phyloP scores from a whole-genome alignment of 2,329 filamentous ascomycete genomes.

The Clarireedia paspali region DNA sequence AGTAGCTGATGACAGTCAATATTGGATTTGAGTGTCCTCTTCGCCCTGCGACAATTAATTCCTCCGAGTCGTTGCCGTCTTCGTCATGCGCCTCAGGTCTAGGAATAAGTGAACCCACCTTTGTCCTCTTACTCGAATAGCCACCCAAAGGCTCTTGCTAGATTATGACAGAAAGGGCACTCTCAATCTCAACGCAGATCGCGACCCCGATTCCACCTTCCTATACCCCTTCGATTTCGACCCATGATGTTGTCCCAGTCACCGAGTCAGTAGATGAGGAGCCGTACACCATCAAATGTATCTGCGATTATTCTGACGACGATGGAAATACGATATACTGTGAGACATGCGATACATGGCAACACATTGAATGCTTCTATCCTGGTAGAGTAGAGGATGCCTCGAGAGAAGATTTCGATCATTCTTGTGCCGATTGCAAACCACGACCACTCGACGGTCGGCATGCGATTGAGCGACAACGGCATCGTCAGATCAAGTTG shows the following conservation, averaged over 20 bases:
- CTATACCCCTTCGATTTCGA: slow-evolving; percentile 18
- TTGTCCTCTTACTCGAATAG: slow-evolving; percentile 26
- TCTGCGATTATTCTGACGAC: slow-evolving; percentile 87
- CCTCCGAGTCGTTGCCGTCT: slow-evolving; percentile 29
- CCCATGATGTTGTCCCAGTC: slow-evolving; percentile 23
- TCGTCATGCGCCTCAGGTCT: slow-evolving; percentile 33
- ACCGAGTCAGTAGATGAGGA: slow-evolving; percentile 59
- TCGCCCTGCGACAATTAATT: slow-evolving; percentile 24
- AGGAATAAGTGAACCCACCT: slow-evolving; percentile 30
- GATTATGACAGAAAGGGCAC: slow-evolving; percentile 33
- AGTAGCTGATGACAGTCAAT: slow-evolving; percentile 25
- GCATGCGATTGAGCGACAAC: slow-evolving; percentile 67
- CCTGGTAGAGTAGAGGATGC: slow-evolving; percentile 63
- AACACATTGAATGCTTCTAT: slow-evolving; percentile 97
- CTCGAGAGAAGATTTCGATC: slow-evolving; percentile 63
- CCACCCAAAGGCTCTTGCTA: slow-evolving; percentile 30
- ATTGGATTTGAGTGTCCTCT: slow-evolving; percentile 13
- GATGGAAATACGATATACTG: slow-evolving; percentile 97
- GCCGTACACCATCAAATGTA: slow-evolving; percentile 95
- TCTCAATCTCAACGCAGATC: slow-evolving; percentile 30
- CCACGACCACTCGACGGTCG: slow-evolving; percentile 67
- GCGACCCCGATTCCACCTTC: slow-evolving; percentile 26
- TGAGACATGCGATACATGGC: slow-evolving; percentile 94
- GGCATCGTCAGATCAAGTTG: slow-evolving; percentile 48
- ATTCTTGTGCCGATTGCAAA: slow-evolving; percentile 85